These are phyloP conservation scores for Vanrija sp. DNA, from an alignment of 1,284 basidiomycete species.

Conservation along the genomic window DNA sequence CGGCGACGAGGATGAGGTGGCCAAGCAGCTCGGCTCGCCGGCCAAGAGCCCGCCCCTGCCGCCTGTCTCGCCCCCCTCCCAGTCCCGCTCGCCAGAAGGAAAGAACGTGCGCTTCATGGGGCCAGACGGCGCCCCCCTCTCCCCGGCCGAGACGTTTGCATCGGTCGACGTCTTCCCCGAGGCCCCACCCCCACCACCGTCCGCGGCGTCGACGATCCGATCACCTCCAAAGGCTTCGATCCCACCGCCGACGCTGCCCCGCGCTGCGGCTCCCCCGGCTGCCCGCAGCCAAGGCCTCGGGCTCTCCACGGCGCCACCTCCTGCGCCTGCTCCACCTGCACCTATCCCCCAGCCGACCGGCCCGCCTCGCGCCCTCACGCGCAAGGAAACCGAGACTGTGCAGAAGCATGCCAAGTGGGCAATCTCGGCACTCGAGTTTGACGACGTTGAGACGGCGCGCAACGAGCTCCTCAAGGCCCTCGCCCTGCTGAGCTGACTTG, in stretches of 20 bases:
- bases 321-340: neutral
- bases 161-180: slow-evolving; percentile 35
- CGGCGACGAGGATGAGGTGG: slow-evolving; percentile 21
- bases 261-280: too few relatives aligned
- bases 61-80: neutral
- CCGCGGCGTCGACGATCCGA: neutral
- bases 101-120: slow-evolving; percentile 46
- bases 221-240: slow-evolving; percentile 7
- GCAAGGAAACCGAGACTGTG: slow-evolving; percentile 58
- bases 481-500: slow-evolving; percentile 52
- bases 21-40: slow-evolving; percentile 1
- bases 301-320: neutral
- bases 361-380: slow-evolving; percentile 17
- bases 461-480: slow-evolving; percentile 74
- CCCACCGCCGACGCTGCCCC: neutral
- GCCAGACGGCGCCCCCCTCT: slow-evolving; percentile 45
- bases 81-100: slow-evolving; percentile 12
- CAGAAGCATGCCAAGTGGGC: slow-evolving; percentile 90
- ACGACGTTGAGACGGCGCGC: slow-evolving; percentile 76
- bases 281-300: neutral
- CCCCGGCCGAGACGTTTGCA: slow-evolving; percentile 35
- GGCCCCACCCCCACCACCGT: slow-evolving; percentile 29
- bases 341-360: slow-evolving; percentile 4
- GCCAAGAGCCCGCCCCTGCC: neutral
- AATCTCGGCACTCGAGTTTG: slow-evolving; percentile 86